phyloP scores from a whole-genome alignment of 805 yeast species.

The Blastobotrys attinorum region DNA sequence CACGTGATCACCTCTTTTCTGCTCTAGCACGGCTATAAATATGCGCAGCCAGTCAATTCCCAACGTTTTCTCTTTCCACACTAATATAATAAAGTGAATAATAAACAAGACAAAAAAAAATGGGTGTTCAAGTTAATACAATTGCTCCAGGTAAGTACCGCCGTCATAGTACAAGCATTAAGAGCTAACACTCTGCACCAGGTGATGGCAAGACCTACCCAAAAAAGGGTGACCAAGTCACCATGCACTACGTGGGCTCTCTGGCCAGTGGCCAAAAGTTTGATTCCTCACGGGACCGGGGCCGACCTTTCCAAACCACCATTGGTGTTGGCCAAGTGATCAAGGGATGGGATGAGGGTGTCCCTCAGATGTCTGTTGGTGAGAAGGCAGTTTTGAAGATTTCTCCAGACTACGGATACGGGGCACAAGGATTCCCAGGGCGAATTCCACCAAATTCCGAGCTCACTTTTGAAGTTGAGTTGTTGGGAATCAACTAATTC shows the following conservation, averaged over 20 bases:
- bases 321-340: constrained; percentile 97
- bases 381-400: constrained; percentile 88
- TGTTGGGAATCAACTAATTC: background rate
- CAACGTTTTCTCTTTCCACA: too few species aligned
- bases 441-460: constrained; percentile 96
- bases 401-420: constrained; percentile 91
- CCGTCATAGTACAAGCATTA: constrained; percentile 4
- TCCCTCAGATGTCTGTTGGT: constrained; percentile 87
- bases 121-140: constrained; percentile 33
- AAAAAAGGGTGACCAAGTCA: constrained; percentile 74
- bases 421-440: constrained; percentile 93
- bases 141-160: constrained; percentile 30
- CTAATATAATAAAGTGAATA: background rate
- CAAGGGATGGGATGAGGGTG: constrained; percentile 94
- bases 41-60: too few species aligned
- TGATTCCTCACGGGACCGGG: constrained; percentile 92
- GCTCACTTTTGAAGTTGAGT: constrained; percentile 37
- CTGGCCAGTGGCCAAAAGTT: constrained; percentile 92
- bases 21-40: too few species aligned
- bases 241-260: constrained; percentile 94
- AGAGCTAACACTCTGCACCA: constrained; percentile 25
- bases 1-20: too few species aligned
- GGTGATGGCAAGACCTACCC: constrained; percentile 90
- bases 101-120: constrained; percentile 13
- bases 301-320: constrained; percentile 87